These are phyloP conservation scores for Fraxinus albicans DNA, from an alignment of 305 asterid genomes.

Conservation along the genomic window DNA sequence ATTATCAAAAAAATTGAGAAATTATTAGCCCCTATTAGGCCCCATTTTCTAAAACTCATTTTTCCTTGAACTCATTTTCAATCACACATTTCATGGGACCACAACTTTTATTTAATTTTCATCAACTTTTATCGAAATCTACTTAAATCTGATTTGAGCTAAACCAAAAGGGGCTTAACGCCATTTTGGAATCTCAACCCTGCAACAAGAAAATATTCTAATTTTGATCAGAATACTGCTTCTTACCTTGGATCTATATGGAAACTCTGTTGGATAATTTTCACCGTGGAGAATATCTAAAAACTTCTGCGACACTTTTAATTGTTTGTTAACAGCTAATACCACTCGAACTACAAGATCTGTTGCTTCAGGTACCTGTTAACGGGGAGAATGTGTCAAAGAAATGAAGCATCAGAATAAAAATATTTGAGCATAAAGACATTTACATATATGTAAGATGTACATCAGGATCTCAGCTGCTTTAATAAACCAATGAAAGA, in stretches of 20 bases:
- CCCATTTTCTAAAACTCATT: not conserved
- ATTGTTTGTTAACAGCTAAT: conserved; percentile 43
- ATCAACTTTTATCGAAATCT: not conserved
- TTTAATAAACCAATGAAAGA: not conserved
- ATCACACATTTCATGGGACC: not conserved
- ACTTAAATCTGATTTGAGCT: not conserved
- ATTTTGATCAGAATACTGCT: conserved; percentile 11
- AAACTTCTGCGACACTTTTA: conserved; percentile 65
- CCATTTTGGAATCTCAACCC: conserved; percentile 1
- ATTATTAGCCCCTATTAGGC: not conserved
- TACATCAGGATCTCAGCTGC: not conserved
- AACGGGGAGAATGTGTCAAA: conserved; percentile 16
- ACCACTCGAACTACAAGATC: conserved; percentile 74
- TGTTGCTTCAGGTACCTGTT: conserved; percentile 62
- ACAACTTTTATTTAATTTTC: not conserved
- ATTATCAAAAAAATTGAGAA: conserved; percentile 6
- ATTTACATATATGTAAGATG: not conserved
- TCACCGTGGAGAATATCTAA: conserved; percentile 54
- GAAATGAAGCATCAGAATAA: not conserved
- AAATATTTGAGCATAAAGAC: not conserved
- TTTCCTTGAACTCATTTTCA: not conserved
- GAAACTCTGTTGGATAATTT: conserved; percentile 64
- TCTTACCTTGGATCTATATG: conserved; percentile 69
- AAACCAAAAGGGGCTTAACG: not conserved
- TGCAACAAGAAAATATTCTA: not conserved